Base-by-base conservation (phyloP, 1,139 yeast genomes). In the Arxiozyma telluris region DNA sequence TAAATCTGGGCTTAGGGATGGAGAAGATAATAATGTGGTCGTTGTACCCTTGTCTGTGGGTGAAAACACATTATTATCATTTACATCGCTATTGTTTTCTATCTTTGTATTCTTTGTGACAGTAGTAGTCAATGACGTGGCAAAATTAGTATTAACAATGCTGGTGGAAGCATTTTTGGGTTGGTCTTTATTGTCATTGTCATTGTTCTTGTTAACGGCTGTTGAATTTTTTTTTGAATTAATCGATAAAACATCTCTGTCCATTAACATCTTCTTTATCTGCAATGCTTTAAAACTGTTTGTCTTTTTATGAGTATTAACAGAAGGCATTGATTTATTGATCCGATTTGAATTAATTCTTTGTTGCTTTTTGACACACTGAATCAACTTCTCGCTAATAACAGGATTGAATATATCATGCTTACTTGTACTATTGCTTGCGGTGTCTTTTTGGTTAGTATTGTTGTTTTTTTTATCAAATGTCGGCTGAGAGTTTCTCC, bases 241-340 rank as follows among this genome's bases (percentile, higher is more conserved):
- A 41, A 53, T 57, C 18, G 64, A 61, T 18, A 68, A 54, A 12
- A 65, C 52, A 50, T 66, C 68, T 52, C 71, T 62, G 50, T 63
- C 61, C 42, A 61, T 63, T 46, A 68, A 56, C 51, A 69, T 54
- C 46, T 63, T 64, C 51, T 67, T 69, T 50, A 68, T 52, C 56
- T 68, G 68, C 51, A 68, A 55, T 3, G 71, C 71, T 57, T 68
- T 68, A 54, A 67, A 69, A 51, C 71, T 67, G 54, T 68, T 68
- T 3, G 70, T 65, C 50, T 69, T 69, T 54, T 64, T 68, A 54
- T 69, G 72, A 53, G 45, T 30, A n/a, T 47, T 49, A 11, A 17
- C 17, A 20, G 41, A 30, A 1, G 41, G 9, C 7, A 3, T 44
- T 12, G 21, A 5, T 18, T 23, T 44, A 7, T 22, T 45, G 12